Evolutionary conservation across 345 rosid genomes (phyloP).

Genomic region (Salix exigua): DNA sequence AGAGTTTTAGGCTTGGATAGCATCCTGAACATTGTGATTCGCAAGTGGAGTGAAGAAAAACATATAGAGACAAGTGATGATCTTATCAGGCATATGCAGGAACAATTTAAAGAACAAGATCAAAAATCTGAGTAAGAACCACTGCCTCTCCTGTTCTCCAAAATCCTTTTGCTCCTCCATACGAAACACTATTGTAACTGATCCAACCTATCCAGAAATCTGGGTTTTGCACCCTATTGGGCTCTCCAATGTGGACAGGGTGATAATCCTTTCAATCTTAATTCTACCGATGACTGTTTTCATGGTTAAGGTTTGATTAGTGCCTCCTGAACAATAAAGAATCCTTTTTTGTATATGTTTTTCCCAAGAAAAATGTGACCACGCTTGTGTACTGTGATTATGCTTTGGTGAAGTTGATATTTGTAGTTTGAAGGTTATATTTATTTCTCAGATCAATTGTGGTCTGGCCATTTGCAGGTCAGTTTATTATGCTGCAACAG

Average conservation of each 20-base stretch:
- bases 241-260: not conserved
- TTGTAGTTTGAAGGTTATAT: not conserved
- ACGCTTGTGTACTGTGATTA: not conserved
- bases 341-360: not conserved
- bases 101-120: slow-evolving; percentile 95
- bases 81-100: slow-evolving; percentile 97
- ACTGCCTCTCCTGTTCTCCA: slow-evolving; percentile 14
- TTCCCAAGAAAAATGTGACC: not conserved
- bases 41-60: slow-evolving; percentile 75
- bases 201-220: not conserved
- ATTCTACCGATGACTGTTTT: not conserved
- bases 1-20: slow-evolving; percentile 81
- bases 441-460: slow-evolving; percentile 22
- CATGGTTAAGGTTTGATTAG: not conserved
- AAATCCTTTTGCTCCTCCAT: not conserved
- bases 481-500: slow-evolving; percentile 97
- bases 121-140: slow-evolving; percentile 93
- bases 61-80: slow-evolving; percentile 92
- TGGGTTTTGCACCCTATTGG: not conserved
- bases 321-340: not conserved
- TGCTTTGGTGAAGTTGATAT: not conserved
- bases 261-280: not conserved
- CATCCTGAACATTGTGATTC: slow-evolving; percentile 95
- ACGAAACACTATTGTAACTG: slow-evolving; percentile 1
- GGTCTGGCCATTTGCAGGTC: slow-evolving; percentile 68